phyloP scores from a whole-genome alignment of 768 basidiomycete species.

The Coprinellus aureogranulatus region DNA sequence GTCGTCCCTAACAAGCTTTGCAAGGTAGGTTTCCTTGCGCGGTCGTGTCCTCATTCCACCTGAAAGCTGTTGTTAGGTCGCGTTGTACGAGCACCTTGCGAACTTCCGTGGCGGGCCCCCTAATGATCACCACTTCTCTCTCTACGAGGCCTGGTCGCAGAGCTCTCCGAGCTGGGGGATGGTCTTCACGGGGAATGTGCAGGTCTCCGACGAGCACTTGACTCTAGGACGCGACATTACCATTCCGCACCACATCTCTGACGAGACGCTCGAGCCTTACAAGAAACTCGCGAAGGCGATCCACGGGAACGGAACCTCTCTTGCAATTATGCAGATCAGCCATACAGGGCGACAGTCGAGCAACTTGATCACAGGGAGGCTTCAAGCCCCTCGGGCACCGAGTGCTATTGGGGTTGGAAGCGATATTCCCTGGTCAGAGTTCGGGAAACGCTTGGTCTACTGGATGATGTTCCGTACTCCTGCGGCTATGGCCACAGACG shows the following conservation, averaged over 20 bases:
- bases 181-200: constrained; percentile 83
- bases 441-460: constrained; percentile 40
- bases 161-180: constrained; percentile 73
- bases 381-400: constrained; percentile 70
- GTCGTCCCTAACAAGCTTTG: constrained; percentile 39
- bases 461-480: constrained; percentile 63
- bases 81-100: constrained; percentile 85
- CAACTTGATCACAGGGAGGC: constrained; percentile 66
- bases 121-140: constrained; percentile 53
- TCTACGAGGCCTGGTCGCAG: constrained; percentile 75
- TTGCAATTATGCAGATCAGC: constrained; percentile 80
- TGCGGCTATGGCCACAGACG: constrained; percentile 50
- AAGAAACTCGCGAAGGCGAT: constrained; percentile 36
- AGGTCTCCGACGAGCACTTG: constrained; percentile 62
- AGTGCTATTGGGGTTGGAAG: constrained; percentile 56
- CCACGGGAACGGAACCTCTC: constrained; percentile 18
- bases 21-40: constrained; percentile 1
- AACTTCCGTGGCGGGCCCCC: constrained; percentile 67
- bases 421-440: constrained; percentile 10
- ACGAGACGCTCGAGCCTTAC: constrained; percentile 50
- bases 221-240: constrained; percentile 70
- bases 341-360: constrained; percentile 84
- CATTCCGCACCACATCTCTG: constrained; percentile 45
- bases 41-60: not conserved
- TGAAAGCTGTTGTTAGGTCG: constrained; percentile 49